Evolutionary conservation across 495 filamentous ascomycete species (phyloP).

Genomic region (Xylaria castorea): DNA sequence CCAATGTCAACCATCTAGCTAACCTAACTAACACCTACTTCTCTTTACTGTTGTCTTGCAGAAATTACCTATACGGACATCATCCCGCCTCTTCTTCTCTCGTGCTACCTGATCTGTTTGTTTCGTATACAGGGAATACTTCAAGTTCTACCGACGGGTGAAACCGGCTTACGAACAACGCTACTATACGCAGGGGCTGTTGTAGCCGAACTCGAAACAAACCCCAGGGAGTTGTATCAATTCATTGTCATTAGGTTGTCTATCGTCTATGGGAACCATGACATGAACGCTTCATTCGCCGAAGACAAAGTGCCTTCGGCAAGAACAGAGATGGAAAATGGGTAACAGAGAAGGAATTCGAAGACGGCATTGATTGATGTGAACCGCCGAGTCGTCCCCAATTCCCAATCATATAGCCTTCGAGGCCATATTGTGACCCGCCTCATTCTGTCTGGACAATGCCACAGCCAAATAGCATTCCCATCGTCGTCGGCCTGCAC

Average conservation of each 20-base stretch:
- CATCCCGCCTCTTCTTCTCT: background rate
- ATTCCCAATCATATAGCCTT: background rate
- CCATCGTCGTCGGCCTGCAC: constrained; percentile 4
- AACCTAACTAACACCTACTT: background rate
- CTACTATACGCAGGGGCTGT: background rate
- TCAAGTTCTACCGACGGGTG: background rate
- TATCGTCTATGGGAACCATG: constrained; percentile 9
- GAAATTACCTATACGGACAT: background rate
- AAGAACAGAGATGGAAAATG: background rate
- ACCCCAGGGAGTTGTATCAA: background rate
- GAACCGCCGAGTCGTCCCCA: background rate
- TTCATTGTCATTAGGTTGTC: constrained; percentile 12
- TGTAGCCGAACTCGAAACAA: background rate
- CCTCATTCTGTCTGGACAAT: background rate
- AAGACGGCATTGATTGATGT: background rate
- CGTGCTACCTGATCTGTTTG: background rate
- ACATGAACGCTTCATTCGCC: background rate
- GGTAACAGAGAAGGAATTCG: background rate
- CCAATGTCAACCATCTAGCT: background rate
- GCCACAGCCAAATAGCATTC: background rate
- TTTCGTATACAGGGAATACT: background rate
- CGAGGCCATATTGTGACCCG: background rate
- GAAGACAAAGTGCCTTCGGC: background rate
- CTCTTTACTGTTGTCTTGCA: background rate
- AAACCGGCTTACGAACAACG: background rate